Evolutionary conservation across 2,329 filamentous ascomycete species (phyloP), one percentile per base, ranked within the genome.

Genomic region (Cordyceps cateniannulata): DNA sequence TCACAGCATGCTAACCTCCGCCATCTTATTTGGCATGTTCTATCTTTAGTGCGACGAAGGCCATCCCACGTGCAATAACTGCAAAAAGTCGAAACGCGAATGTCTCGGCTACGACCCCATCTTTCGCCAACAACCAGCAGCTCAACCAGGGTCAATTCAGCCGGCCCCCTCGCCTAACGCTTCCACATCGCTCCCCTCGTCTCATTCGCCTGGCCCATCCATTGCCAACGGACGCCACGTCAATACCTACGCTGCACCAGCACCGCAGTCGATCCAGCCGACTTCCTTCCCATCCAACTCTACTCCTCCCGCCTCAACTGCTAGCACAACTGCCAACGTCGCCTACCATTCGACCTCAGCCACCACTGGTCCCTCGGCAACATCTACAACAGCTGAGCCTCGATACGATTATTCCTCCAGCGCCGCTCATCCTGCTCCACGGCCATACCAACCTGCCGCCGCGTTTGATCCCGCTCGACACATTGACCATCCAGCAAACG

Each of bases 21-120:
- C 52, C 52, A 16, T 62, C 60, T 56, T 64, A 54, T 67, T 72
- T 20, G 69, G 69, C 67, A 52, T 63, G 62, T 66, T 61, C 59
- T 66, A 63, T 64, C 63, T 67, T 66, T 73, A 97, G 95, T 99
- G 95, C 78, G 95, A 98, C 84, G 95, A 99, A 81, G 87, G 86
- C 63, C 92, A 96, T 75, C 95, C 95, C 24, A 87, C 88, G 63
- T 99, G 95, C 80, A 87, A 91, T 77, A 91, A 95, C 71, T 95
- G 90, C 77, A 87, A 88, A 71, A 95, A 95, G 74, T 92, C 89
- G 67, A 95, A 93, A 76, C 89, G 90, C 70, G 90, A 93, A 69
- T 95, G 90, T 70, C 73, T 92, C 53, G 90, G 90, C 60, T 95
- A 95, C 83, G 90, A 95, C 70, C 90, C 90, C 42, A 90, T 93